phyloP scores from a whole-genome alignment of 1,284 basidiomycete species.

The Cutaneotrichosporon curvatum region DNA sequence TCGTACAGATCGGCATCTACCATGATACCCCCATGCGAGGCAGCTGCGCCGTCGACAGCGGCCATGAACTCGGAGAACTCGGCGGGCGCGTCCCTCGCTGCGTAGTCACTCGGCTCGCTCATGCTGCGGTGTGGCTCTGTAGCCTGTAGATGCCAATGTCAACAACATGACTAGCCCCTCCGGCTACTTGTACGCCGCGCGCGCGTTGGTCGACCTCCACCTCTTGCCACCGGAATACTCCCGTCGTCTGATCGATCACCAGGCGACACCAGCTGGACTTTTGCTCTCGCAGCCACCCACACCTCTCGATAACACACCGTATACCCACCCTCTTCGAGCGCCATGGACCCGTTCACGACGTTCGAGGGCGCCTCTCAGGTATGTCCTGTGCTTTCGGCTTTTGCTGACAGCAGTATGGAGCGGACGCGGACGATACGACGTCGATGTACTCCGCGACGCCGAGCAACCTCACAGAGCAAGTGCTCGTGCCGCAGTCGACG shows the following conservation, averaged over 20 bases:
- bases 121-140: too few relatives aligned
- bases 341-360: constrained; percentile 78
- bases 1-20: constrained; percentile 21
- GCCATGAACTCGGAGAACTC: constrained; percentile 15
- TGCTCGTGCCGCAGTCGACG: constrained; percentile 7
- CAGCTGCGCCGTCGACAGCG: constrained; percentile 3
- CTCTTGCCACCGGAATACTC: too few relatives aligned
- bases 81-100: constrained; percentile 5
- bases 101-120: constrained; percentile 2
- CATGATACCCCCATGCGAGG: constrained; percentile 8
- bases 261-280: too few relatives aligned
- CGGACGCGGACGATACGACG: constrained; percentile 68
- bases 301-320: too few relatives aligned
- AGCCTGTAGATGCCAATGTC: too few relatives aligned
- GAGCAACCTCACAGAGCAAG: constrained; percentile 48
- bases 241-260: too few relatives aligned
- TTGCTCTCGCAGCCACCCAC: too few relatives aligned
- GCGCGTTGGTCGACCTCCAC: too few relatives aligned
- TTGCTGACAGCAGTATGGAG: constrained; percentile 48
- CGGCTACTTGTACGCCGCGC: too few relatives aligned
- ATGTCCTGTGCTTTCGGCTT: constrained; percentile 6
- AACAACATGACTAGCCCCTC: too few relatives aligned
- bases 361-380: constrained; percentile 56
- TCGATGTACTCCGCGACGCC: constrained; percentile 54
- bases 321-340: too few relatives aligned